These are phyloP conservation scores for Aaosphaeria pasadenensis DNA, from an alignment of 2,329 filamentous ascomycete genomes.

Conservation along the genomic window DNA sequence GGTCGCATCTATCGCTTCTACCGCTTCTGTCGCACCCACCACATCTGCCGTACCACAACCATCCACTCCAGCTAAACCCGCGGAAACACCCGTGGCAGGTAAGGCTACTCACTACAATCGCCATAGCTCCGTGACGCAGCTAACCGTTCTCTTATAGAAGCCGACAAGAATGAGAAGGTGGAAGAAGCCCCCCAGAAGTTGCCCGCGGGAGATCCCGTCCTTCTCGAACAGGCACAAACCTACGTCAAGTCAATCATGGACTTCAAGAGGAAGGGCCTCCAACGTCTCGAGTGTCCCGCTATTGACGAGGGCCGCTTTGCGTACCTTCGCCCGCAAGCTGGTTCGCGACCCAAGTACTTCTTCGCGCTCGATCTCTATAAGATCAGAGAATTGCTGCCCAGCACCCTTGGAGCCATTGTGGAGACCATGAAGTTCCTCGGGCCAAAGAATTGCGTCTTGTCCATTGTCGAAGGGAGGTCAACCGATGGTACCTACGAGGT, in stretches of 20 bases:
- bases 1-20: too few species aligned
- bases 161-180: too few species aligned
- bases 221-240: background rate
- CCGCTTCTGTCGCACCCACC: too few species aligned
- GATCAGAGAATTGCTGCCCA: constrained; percentile 45
- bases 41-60: too few species aligned
- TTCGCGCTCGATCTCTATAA: constrained; percentile 55
- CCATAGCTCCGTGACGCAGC: too few species aligned
- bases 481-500: constrained; percentile 54
- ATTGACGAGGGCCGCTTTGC: constrained; percentile 14
- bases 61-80: too few species aligned
- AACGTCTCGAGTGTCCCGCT: constrained; percentile 15
- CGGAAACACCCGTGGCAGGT: too few species aligned
- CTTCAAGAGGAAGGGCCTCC: constrained; percentile 8
- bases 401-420: constrained; percentile 52
- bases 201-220: background rate
- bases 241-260: background rate
- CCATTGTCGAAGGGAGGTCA: constrained; percentile 56
- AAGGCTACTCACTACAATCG: too few species aligned
- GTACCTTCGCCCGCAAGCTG: constrained; percentile 8
- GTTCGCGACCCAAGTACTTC: constrained; percentile 27
- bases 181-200: too few species aligned
- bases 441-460: constrained; percentile 50
- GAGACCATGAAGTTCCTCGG: constrained; percentile 52
- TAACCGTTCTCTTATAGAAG: too few species aligned